A percentile compares a stretch with the other conserved stretches of the same genome.
These are phyloP conservation scores for Zymoseptoria crescenta DNA, from an alignment of 2,329 filamentous ascomycete species.

Conservation along the genomic window DNA sequence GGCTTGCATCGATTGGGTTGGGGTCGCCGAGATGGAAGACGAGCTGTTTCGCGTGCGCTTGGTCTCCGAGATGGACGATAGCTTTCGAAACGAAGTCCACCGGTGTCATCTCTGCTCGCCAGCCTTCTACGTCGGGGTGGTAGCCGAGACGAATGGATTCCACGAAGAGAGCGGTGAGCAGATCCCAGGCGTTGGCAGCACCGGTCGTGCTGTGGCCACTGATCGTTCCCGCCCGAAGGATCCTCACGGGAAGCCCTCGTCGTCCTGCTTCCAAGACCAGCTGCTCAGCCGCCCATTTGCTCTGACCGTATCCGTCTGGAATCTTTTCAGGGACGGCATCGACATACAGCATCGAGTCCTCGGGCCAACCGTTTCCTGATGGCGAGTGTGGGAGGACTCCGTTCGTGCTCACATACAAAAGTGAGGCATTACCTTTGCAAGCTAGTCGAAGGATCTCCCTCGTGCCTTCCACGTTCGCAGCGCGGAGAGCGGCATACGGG, in stretches of 20 bases:
- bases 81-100: constrained; percentile 73
- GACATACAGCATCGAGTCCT: constrained; percentile 58
- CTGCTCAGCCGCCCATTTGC: constrained; percentile 74
- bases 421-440: constrained; percentile 57
- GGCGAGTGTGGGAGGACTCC: constrained; percentile 64
- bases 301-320: constrained; percentile 67
- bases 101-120: constrained; percentile 77
- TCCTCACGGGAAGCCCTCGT: constrained; percentile 61
- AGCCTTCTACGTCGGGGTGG: constrained; percentile 62
- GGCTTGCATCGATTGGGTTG: constrained; percentile 56
- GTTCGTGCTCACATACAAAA: constrained; percentile 74
- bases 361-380: constrained; percentile 59
- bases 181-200: constrained; percentile 69
- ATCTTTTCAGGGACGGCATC: constrained; percentile 62
- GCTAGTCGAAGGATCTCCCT: constrained; percentile 66
- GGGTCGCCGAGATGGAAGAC: constrained; percentile 71
- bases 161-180: constrained; percentile 67
- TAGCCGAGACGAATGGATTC: constrained; percentile 68
- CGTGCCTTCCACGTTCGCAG: constrained; percentile 72
- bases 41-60: constrained; percentile 53
- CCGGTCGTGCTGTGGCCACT: constrained; percentile 69
- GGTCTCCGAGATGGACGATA: constrained; percentile 61
- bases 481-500: constrained; percentile 67
- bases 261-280: constrained; percentile 62
- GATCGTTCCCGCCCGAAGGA: constrained; percentile 69